Conservation (phyloP, 2,329 filamentous ascomycete species). For the Botryotinia calthae region DNA sequence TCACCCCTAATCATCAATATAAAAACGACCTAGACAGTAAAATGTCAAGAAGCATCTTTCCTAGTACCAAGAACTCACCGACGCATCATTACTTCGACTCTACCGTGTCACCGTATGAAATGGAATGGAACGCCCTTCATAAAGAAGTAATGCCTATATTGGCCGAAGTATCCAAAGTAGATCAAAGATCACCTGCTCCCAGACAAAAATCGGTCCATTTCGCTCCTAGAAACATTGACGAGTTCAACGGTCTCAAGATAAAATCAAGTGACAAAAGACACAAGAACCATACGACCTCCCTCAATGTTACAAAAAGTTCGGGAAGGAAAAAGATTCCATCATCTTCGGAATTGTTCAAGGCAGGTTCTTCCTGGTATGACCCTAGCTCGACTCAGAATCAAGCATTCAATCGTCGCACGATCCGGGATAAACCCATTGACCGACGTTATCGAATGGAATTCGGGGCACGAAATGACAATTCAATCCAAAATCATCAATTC, state of each 20-base stretch:
- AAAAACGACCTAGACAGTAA: neutral
- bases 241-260: conserved; percentile 3
- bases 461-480: neutral
- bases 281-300: neutral
- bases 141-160: neutral
- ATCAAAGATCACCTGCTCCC: neutral
- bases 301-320: neutral
- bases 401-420: neutral
- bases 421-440: neutral
- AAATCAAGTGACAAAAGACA: neutral
- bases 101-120: neutral
- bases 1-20: neutral
- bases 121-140: neutral
- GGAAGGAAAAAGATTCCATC: neutral
- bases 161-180: neutral
- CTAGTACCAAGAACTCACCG: conserved; percentile 18
- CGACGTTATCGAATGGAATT: neutral
- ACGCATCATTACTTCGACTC: neutral
- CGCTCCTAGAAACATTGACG: conserved; percentile 25
- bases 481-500: neutral
- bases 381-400: neutral
- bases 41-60: neutral
- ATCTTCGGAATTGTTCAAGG: neutral
- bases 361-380: neutral
- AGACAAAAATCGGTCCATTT: conserved; percentile 24